phyloP scores from a whole-genome alignment of 495 filamentous ascomycete species.

The Hypoxylon lienhwacheense region DNA sequence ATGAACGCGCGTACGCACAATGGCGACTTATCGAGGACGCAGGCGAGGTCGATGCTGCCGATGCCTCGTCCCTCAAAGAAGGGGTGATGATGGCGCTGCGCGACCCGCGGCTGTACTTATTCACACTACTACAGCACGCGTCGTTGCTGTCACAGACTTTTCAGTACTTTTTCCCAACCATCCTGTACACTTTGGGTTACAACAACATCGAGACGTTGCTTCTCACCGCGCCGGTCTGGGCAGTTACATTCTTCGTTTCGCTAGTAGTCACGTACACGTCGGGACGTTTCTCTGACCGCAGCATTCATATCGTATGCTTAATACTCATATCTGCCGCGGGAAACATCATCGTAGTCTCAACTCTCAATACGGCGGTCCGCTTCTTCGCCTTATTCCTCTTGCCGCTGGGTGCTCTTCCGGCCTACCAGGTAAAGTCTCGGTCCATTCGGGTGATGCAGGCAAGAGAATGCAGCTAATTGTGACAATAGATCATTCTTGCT shows the following conservation, averaged over 20 bases:
- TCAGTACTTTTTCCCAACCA: slow-evolving; percentile 59
- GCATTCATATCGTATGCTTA: slow-evolving; percentile 49
- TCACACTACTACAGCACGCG: slow-evolving; percentile 50
- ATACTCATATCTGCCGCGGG: slow-evolving; percentile 52
- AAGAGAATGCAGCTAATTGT: slow-evolving; percentile 6
- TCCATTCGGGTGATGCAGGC: too few species aligned
- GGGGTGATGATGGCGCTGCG: slow-evolving; percentile 44
- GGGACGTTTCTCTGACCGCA: slow-evolving; percentile 45
- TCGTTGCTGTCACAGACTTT: slow-evolving; percentile 48
- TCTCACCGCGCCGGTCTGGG: slow-evolving; percentile 56
- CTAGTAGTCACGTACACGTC: slow-evolving; percentile 45
- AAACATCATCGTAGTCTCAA: slow-evolving; percentile 52
- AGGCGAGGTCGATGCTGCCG: slow-evolving; percentile 42
- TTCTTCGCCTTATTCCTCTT: slow-evolving; percentile 57
- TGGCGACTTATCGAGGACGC: slow-evolving; percentile 48
- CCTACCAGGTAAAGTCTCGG: slow-evolving; percentile 43
- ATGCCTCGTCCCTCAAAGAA: slow-evolving; percentile 37
- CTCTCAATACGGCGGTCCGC: slow-evolving; percentile 48
- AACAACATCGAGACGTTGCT: slow-evolving; percentile 54
- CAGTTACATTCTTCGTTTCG: slow-evolving; percentile 39
- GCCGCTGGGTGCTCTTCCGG: slow-evolving; percentile 52
- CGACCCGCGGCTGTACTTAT: slow-evolving; percentile 51
- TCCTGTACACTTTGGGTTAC: slow-evolving; percentile 56
- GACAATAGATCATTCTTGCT: slow-evolving; percentile 50
- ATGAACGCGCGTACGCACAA: slow-evolving; percentile 46